These are phyloP conservation scores for Lasiosphaeriaceae sp. DNA, from an alignment of 495 filamentous ascomycete genomes.

Conservation along the genomic window DNA sequence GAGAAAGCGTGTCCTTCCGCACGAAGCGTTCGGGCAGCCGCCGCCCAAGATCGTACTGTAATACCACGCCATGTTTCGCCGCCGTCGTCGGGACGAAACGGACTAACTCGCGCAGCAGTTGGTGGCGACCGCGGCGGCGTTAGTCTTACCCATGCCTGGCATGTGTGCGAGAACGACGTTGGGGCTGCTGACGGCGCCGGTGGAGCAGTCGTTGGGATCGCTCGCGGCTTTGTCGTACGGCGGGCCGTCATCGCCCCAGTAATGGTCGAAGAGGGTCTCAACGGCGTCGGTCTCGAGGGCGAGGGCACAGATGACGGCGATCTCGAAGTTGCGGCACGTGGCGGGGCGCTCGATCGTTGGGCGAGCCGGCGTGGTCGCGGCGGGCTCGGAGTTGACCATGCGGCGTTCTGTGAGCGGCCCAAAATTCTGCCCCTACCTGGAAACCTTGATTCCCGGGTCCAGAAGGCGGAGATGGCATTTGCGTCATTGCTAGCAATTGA, in stretches of 20 bases:
- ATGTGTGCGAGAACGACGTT: conserved; percentile 33
- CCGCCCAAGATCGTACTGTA: background rate
- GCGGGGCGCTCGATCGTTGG: background rate
- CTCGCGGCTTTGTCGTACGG: conserved; percentile 17
- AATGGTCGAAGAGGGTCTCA: conserved; percentile 17
- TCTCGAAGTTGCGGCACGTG: conserved; percentile 14
- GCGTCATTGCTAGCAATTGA: no score
- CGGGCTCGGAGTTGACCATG: no score
- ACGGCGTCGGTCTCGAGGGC: conserved; percentile 30
- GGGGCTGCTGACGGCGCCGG: conserved; percentile 30
- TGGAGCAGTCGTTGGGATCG: conserved; percentile 33
- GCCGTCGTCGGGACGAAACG: no score
- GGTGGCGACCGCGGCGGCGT: conserved; percentile 25
- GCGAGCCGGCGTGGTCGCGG: no score
- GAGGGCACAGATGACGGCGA: conserved; percentile 35
- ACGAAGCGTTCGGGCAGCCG: no score
- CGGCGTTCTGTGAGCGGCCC: no score
- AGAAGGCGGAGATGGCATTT: no score
- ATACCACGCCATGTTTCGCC: background rate
- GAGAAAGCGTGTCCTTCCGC: background rate
- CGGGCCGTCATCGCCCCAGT: conserved; percentile 14
- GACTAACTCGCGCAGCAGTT: conserved; percentile 31
- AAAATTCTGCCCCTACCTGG: no score
- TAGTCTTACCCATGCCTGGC: conserved; percentile 30
- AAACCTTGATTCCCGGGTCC: no score